A percentile compares a stretch with the other conserved stretches of the same genome.
These are phyloP conservation scores for Aspergillus sp. DNA, from an alignment of 2,329 filamentous ascomycete species.

Conservation along the genomic window DNA sequence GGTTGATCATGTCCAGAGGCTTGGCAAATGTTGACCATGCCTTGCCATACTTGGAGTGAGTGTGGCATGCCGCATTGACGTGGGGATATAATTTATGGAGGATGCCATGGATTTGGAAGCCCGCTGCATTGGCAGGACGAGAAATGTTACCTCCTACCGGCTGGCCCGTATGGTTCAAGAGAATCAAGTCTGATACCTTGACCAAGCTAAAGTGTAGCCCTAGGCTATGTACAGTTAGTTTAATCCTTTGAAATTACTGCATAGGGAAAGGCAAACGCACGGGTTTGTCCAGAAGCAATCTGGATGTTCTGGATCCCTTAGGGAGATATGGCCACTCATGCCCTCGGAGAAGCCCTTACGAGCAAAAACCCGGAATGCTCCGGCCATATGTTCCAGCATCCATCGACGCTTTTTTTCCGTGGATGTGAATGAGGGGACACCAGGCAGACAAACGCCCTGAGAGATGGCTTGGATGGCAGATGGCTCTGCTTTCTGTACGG, in stretches of 20 bases:
- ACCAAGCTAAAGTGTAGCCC: constrained; percentile 43
- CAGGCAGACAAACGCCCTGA: not conserved
- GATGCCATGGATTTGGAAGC: constrained; percentile 44
- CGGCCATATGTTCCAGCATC: constrained; percentile 41
- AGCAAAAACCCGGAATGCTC: constrained; percentile 29
- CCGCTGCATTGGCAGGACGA: constrained; percentile 41
- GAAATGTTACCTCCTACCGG: constrained; percentile 37
- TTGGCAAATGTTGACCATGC: constrained; percentile 41
- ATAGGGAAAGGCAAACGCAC: not conserved
- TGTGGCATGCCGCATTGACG: constrained; percentile 43
- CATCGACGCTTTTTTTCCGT: constrained; percentile 39
- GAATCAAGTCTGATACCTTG: constrained; percentile 39
- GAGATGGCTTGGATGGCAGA: constrained; percentile 1
- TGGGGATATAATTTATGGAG: constrained; percentile 53
- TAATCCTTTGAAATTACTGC: not conserved
- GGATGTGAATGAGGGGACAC: constrained; percentile 32
- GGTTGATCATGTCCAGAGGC: constrained; percentile 41
- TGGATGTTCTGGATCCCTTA: constrained; percentile 30
- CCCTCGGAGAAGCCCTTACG: constrained; percentile 12
- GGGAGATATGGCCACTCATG: constrained; percentile 40
- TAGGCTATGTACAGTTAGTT: constrained; percentile 11
- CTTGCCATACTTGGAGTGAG: constrained; percentile 43
- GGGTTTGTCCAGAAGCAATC: constrained; percentile 37
- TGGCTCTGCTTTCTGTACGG: not conserved
- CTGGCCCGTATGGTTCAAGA: constrained; percentile 40